Evolutionary conservation across 2,329 filamentous ascomycete species (phyloP).

Genomic region (Sporothrix protearum): DNA sequence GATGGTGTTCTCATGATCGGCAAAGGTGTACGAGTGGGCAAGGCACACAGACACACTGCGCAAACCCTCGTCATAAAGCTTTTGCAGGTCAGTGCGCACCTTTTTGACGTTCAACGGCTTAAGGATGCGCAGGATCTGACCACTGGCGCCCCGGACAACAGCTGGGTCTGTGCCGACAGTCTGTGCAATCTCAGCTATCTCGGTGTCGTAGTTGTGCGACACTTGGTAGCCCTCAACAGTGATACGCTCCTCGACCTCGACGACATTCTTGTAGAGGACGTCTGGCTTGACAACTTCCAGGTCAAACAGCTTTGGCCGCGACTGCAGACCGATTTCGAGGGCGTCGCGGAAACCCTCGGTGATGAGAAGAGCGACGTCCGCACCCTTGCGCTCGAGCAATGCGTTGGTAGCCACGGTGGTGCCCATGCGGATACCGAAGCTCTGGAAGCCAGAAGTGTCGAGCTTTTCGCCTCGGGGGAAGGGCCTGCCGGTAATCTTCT

Average conservation of each 20-base stretch:
- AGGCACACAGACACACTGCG: conserved; percentile 48
- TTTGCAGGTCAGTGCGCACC: conserved; percentile 57
- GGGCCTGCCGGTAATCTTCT: conserved; percentile 42
- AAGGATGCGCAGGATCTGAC: conserved; percentile 45
- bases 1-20: conserved; percentile 27
- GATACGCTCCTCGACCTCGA: conserved; percentile 86
- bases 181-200: conserved; percentile 66
- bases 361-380: conserved; percentile 80
- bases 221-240: conserved; percentile 62
- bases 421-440: conserved; percentile 67
- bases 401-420: conserved; percentile 95
- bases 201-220: conserved; percentile 41
- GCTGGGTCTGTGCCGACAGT: conserved; percentile 37
- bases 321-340: conserved; percentile 85
- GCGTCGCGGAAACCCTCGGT: conserved; percentile 87
- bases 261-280: conserved; percentile 75
- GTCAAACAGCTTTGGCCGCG: conserved; percentile 87
- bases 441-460: not conserved
- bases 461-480: conserved; percentile 59
- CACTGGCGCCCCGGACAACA: conserved; percentile 47
- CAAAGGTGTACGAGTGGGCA: conserved; percentile 28
- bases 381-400: conserved; percentile 82
- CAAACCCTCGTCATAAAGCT: conserved; percentile 53
- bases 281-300: conserved; percentile 81
- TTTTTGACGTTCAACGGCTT: conserved; percentile 55